phyloP scores from a whole-genome alignment of 805 yeast species.

The Barnettozyma pratensis region DNA sequence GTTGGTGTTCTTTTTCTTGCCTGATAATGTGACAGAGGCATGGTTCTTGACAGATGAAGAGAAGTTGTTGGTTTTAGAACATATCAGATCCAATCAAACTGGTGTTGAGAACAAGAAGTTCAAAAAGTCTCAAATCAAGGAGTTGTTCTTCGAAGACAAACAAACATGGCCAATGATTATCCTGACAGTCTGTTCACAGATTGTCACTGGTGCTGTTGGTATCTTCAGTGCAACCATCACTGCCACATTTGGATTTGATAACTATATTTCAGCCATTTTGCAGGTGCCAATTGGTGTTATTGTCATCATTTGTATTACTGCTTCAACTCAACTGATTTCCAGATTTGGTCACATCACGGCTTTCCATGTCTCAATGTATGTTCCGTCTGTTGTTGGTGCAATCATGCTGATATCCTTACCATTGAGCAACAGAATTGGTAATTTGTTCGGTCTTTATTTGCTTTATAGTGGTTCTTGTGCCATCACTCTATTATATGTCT shows the following conservation, averaged over 20 bases:
- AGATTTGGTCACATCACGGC: constrained; percentile 28
- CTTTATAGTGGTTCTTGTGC: constrained; percentile 48
- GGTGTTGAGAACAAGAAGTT: constrained; percentile 41
- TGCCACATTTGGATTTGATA: constrained; percentile 14
- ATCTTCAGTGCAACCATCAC: constrained; percentile 17
- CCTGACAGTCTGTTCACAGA: constrained; percentile 36
- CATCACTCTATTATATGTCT: constrained; percentile 48
- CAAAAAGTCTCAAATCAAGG: constrained; percentile 35
- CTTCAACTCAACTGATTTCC: constrained; percentile 32
- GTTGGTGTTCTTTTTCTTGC: constrained; percentile 35
- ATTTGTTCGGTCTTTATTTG: constrained; percentile 42
- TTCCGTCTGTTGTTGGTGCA: constrained; percentile 48
- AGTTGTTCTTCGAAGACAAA: constrained; percentile 36
- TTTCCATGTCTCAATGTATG: constrained; percentile 32
- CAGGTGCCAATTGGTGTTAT: constrained; percentile 52
- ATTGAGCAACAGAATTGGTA: constrained; percentile 35
- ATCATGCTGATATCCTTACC: constrained; percentile 37
- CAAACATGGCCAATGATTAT: constrained; percentile 41
- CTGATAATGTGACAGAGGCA: constrained; percentile 38
- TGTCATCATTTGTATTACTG: constrained; percentile 35
- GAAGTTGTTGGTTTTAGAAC: constrained; percentile 33
- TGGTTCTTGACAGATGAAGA: constrained; percentile 32
- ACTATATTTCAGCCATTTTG: constrained; percentile 36
- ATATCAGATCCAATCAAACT: constrained; percentile 37
- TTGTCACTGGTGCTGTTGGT: constrained; percentile 40